Percentiles rank a stretch among this genome's conserved stretches.
phyloP scores from a whole-genome alignment of 164 flowering plant genomes.

The Dillenia turbinata region DNA sequence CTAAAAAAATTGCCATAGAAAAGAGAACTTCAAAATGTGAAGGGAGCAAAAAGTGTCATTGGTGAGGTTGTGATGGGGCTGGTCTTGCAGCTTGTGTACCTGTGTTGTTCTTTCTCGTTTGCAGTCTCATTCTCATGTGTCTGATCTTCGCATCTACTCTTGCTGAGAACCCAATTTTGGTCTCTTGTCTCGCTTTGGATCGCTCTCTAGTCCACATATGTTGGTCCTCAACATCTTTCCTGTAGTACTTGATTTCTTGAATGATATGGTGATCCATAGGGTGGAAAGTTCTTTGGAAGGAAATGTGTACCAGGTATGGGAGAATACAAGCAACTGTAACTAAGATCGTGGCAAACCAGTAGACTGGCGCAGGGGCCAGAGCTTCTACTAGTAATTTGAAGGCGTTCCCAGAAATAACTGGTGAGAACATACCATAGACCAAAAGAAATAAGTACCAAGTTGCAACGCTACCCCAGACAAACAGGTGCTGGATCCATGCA shows the following conservation, averaged over 20 bases:
- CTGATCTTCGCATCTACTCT: constrained; percentile 95
- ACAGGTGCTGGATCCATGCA: constrained; percentile 92
- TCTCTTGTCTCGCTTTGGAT: constrained; percentile 80
- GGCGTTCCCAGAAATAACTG: constrained; percentile 38
- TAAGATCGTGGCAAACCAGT: constrained; percentile 68
- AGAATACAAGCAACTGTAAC: constrained; percentile 55
- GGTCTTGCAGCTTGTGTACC: constrained; percentile 7
- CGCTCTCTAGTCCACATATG: constrained; percentile 83
- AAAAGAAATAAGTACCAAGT: constrained; percentile 82
- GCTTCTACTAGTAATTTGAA: constrained; percentile 64
- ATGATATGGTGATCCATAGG: constrained; percentile 97
- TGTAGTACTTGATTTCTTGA: constrained; percentile 91
- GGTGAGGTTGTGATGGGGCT: constrained; percentile 16
- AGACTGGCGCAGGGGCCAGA: constrained; percentile 80
- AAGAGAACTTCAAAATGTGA: background rate
- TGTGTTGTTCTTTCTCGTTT: constrained; percentile 46
- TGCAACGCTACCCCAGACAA: constrained; percentile 84
- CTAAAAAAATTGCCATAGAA: background rate
- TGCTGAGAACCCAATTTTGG: constrained; percentile 95
- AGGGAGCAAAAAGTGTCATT: background rate
- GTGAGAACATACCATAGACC: constrained; percentile 58
- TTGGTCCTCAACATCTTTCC: constrained; percentile 75
- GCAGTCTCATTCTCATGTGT: constrained; percentile 61
- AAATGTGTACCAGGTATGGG: constrained; percentile 70
- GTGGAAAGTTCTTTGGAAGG: constrained; percentile 68